Evolutionary conservation across 305 asterid species (phyloP), one percentile per base, ranked within the genome.

Genomic region (Plantago lanceolata): DNA sequence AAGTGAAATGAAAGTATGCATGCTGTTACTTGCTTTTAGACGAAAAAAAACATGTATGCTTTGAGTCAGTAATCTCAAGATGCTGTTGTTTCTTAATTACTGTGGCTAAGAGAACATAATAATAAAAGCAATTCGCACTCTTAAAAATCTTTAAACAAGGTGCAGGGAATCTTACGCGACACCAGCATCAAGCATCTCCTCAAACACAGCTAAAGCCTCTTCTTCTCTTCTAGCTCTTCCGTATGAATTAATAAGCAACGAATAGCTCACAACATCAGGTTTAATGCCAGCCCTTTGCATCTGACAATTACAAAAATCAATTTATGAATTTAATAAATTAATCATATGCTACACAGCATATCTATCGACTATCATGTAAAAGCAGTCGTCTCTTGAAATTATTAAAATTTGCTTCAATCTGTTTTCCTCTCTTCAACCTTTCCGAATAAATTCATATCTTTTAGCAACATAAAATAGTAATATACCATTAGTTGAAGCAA

Each of bases 141-240:
- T 19, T 19, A 26, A 4, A 26, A n/a, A 2, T 14, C 17, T 35
- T 28, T 49, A 58, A 29, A 60, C 40, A 70, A 57, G 45, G 19
- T 17, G n/a, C 13, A 51, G 49, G 59, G 19, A 68, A 70, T 63
- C 76, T 47, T 63, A 92, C 98, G 96, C 85, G 74, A 92, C 93
- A 66, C 94, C 95, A 67, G 97, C 89, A 82, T 92, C 96, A 68
- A 92, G 97, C 98, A 92, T 92, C 87, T 87, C 97, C 79, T 89
- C 98, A 70, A 92, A 92, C 72, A 87, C 96, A 52, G 97, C 85
- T 65, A 92, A 81, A 60, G 98, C 98, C 79, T 92, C 97, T 75
- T 89, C 95, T 85, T 92, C 98, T 76, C 97, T 80, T 82, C 98
- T 87, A 73, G 94, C 97, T 81, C 87, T 92, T 68, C 98, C 98